Evolutionary conservation across 2,329 filamentous ascomycete species (phyloP).

Genomic region (Exophiala sp.): DNA sequence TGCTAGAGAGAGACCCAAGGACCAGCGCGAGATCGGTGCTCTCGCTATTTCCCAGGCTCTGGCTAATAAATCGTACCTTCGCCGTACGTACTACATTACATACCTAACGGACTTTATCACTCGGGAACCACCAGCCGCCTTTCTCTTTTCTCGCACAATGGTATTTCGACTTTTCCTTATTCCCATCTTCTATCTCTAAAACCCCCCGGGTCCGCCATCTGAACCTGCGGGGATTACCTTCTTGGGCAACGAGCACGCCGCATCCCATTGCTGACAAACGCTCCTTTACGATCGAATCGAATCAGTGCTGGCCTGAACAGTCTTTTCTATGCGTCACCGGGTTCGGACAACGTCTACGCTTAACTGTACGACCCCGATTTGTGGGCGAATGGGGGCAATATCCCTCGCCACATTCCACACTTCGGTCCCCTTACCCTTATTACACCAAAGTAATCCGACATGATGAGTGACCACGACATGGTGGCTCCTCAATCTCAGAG

Average conservation of each 20-base stretch:
- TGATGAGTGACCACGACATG: constrained; percentile 19
- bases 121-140: not conserved
- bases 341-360: constrained; percentile 5
- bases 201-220: not conserved
- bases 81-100: not conserved
- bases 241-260: not conserved
- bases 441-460: not conserved
- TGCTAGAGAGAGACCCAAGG: not conserved
- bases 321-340: constrained; percentile 19
- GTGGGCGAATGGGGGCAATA: constrained; percentile 10
- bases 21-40: constrained; percentile 5
- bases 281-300: not conserved
- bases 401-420: constrained; percentile 1
- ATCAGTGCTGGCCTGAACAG: not conserved
- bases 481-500: constrained; percentile 11
- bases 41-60: not conserved
- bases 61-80: constrained; percentile 1
- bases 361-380: constrained; percentile 1
- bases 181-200: not conserved
- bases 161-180: not conserved
- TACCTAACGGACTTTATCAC: not conserved
- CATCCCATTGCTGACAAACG: not conserved
- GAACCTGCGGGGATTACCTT: not conserved
- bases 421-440: not conserved
- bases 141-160: not conserved